Percentiles rank a stretch among this genome's conserved stretches.
These are phyloP conservation scores for Hansenula sp. DNA, from an alignment of 1,139 yeast genomes.

Conservation along the genomic window DNA sequence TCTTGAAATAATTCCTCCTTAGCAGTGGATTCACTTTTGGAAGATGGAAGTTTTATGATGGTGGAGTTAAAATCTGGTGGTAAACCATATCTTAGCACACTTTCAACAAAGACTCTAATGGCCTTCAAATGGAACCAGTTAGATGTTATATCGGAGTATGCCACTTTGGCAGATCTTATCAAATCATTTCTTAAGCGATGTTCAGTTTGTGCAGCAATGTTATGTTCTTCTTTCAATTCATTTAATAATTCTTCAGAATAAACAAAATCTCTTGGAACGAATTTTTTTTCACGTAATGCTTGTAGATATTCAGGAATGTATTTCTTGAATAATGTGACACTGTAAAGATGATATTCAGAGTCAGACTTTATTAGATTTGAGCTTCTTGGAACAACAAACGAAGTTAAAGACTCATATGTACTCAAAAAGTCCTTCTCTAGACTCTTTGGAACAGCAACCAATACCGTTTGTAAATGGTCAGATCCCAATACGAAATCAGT, in stretches of 20 bases:
- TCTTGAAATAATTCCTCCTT: constrained; percentile 66
- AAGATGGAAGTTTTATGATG: constrained; percentile 32
- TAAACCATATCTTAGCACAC: constrained; percentile 89
- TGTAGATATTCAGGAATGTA: constrained; percentile 64
- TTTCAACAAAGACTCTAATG: constrained; percentile 55
- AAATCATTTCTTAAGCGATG: constrained; percentile 73
- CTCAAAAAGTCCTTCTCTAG: constrained; percentile 56
- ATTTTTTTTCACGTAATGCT: constrained; percentile 79
- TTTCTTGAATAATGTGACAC: constrained; percentile 84
- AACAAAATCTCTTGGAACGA: constrained; percentile 90
- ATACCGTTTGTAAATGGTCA: constrained; percentile 78
- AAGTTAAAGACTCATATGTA: constrained; percentile 70
- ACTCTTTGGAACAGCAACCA: constrained; percentile 81
- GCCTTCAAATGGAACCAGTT: constrained; percentile 89
- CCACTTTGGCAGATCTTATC: constrained; percentile 78
- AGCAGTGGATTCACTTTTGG: constrained; percentile 47
- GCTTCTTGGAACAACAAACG: constrained; percentile 89
- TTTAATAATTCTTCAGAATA: constrained; percentile 77
- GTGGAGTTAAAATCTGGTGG: constrained; percentile 85
- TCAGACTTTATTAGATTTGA: constrained; percentile 71
- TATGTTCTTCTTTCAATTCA: constrained; percentile 73
- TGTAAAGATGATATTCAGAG: constrained; percentile 66
- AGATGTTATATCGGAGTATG: constrained; percentile 79
- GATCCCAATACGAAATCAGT: constrained; percentile 82
- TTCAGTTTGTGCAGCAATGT: constrained; percentile 71